Evolutionary conservation across 345 rosid genomes (phyloP).

Genomic region (Ceriops tagal): DNA sequence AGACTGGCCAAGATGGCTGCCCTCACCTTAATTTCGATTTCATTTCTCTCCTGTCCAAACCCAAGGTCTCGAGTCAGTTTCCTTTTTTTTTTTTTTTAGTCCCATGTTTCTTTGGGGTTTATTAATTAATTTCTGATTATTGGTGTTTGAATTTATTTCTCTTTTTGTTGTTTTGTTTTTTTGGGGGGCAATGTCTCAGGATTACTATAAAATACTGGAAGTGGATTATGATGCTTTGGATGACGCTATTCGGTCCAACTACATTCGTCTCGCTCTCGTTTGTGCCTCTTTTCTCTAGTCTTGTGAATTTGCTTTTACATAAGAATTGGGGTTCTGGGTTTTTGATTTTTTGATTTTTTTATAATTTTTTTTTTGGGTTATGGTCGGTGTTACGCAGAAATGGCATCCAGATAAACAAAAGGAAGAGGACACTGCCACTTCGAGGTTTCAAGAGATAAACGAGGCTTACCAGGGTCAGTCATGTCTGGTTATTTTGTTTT

Average conservation of each 20-base stretch:
- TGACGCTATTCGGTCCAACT: conserved; percentile 85
- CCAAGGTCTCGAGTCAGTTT: conserved; percentile 43
- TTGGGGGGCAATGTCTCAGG: conserved; percentile 31
- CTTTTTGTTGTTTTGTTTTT: neutral
- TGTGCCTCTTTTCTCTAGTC: conserved; percentile 2
- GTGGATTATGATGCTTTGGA: conserved; percentile 76
- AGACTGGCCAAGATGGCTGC: conserved; percentile 18
- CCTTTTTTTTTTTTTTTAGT: neutral
- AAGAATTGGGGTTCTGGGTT: neutral
- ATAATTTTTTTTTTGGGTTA: neutral
- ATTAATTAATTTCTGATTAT: neutral
- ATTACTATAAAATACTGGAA: conserved; percentile 83
- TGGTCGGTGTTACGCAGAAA: conserved; percentile 43
- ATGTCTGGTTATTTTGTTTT: neutral
- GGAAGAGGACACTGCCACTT: conserved; percentile 54
- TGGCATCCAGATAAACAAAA: conserved; percentile 98
- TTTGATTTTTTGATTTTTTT: neutral
- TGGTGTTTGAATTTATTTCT: neutral
- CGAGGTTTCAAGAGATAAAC: conserved; percentile 90
- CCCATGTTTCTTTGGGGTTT: too few relatives aligned
- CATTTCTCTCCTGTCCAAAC: conserved; percentile 54
- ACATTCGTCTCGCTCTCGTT: conserved; percentile 92
- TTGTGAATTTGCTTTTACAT: neutral
- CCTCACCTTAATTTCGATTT: conserved; percentile 59
- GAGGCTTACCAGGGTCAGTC: conserved; percentile 87